Percentiles rank a stretch among this genome's conserved stretches.
Evolutionary conservation across 139 green algal species (phyloP).

Genomic region (Trebouxia sp.): DNA sequence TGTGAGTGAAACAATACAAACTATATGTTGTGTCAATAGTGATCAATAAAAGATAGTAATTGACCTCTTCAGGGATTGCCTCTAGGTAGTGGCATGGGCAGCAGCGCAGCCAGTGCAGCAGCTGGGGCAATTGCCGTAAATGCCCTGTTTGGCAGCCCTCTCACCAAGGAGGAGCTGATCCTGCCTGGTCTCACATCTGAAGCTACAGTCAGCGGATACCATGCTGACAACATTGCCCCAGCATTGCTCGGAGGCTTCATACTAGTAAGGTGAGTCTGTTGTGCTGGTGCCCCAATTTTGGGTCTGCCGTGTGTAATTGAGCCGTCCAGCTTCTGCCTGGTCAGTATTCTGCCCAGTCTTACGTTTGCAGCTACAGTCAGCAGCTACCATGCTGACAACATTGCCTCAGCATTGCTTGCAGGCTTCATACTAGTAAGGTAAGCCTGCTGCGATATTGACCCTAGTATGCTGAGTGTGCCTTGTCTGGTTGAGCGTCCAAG

Average conservation of each 20-base stretch:
- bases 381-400: constrained; percentile 98
- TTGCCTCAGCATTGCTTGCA: constrained; percentile 89
- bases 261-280: constrained; percentile 73
- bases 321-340: too few species aligned
- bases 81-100: constrained; percentile 91
- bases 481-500: too few species aligned
- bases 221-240: constrained; percentile 96
- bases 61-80: constrained; percentile 74
- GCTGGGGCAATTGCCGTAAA: constrained; percentile 89
- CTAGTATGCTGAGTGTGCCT: too few species aligned
- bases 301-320: too few species aligned
- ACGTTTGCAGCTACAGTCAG: constrained; percentile 83
- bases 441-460: too few species aligned
- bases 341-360: constrained; percentile 83
- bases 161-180: constrained; percentile 82
- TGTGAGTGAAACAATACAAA: not conserved
- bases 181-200: constrained; percentile 83
- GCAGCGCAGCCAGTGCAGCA: constrained; percentile 86
- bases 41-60: not conserved
- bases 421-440: constrained; percentile 93
- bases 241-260: constrained; percentile 93
- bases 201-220: constrained; percentile 91
- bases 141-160: constrained; percentile 83
- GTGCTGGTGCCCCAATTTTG: too few species aligned
- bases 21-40: not conserved